Conservation (phyloP, 495 filamentous ascomycete species). For the Terfezia claveryi region DNA sequence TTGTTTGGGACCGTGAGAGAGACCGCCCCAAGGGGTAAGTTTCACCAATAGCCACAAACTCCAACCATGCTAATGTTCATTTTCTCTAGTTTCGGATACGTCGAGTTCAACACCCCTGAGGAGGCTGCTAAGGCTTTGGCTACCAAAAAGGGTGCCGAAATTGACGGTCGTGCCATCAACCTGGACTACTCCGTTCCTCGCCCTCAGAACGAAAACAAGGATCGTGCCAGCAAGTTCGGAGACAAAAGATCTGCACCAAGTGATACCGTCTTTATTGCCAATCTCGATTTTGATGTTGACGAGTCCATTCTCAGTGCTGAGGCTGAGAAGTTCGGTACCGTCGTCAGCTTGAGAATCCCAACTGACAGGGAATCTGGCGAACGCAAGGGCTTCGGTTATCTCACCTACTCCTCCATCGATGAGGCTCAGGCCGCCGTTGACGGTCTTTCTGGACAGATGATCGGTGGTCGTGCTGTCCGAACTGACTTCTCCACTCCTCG, state of each 20-base stretch:
- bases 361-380: slow-evolving; percentile 61
- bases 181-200: slow-evolving; percentile 71
- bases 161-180: slow-evolving; percentile 73
- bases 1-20: slow-evolving; percentile 63
- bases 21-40: slow-evolving; percentile 67
- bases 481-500: slow-evolving; percentile 76
- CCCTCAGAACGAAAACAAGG: slow-evolving; percentile 31
- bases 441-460: slow-evolving; percentile 48
- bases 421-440: slow-evolving; percentile 62
- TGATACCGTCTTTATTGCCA: slow-evolving; percentile 85
- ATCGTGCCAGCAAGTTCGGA: slow-evolving; percentile 54
- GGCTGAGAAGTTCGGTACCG: slow-evolving; percentile 47
- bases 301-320: slow-evolving; percentile 52
- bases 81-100: slow-evolving; percentile 64
- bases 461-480: slow-evolving; percentile 61
- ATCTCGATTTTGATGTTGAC: slow-evolving; percentile 65
- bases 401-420: slow-evolving; percentile 62
- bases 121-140: slow-evolving; percentile 55
- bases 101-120: slow-evolving; percentile 56
- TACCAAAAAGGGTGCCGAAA: slow-evolving; percentile 53
- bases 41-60: not conserved
- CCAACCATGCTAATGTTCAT: not conserved
- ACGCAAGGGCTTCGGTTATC: slow-evolving; percentile 89
- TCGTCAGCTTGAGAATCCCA: slow-evolving; percentile 67
- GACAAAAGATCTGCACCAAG: slow-evolving; percentile 51